Evolutionary conservation across 208 protist genomes (phyloP).

Genomic region (Leishmania amazonensis): DNA sequence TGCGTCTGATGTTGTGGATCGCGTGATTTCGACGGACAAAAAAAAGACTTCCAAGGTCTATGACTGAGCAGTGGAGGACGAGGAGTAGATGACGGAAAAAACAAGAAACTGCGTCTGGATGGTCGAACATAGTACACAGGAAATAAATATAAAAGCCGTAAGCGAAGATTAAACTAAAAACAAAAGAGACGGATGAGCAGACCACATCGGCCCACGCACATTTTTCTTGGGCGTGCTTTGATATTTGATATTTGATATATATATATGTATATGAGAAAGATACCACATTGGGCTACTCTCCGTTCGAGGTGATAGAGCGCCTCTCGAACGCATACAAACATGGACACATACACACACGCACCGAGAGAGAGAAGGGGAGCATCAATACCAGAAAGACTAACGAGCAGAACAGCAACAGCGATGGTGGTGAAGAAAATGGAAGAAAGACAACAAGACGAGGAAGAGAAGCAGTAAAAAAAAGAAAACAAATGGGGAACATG

Average conservation of each 20-base stretch:
- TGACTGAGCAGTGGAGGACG: neutral
- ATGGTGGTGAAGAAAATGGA: too few species aligned
- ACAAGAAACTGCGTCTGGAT: neutral
- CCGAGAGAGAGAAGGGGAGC: neutral
- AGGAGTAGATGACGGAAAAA: neutral
- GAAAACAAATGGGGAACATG: neutral
- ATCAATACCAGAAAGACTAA: too few species aligned
- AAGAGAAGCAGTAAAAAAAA: conserved; percentile 6
- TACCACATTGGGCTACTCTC: too few species aligned
- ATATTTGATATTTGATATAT: too few species aligned
- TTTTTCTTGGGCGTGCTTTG: too few species aligned
- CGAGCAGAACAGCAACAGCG: too few species aligned
- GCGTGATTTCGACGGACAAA: neutral
- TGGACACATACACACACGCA: conserved; percentile 7
- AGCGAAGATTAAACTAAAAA: neutral
- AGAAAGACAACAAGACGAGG: neutral
- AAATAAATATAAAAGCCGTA: neutral
- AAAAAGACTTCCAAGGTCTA: neutral
- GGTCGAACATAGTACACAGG: too few species aligned
- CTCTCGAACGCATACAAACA: neutral
- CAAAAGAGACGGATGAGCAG: neutral
- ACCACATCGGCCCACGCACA: too few species aligned
- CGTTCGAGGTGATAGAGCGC: too few species aligned
- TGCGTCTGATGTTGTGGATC: neutral
- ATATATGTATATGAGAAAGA: too few species aligned